Evolutionary conservation across 176 grass and related monocot species (phyloP).

Genomic region (Tuctoria greenei): DNA sequence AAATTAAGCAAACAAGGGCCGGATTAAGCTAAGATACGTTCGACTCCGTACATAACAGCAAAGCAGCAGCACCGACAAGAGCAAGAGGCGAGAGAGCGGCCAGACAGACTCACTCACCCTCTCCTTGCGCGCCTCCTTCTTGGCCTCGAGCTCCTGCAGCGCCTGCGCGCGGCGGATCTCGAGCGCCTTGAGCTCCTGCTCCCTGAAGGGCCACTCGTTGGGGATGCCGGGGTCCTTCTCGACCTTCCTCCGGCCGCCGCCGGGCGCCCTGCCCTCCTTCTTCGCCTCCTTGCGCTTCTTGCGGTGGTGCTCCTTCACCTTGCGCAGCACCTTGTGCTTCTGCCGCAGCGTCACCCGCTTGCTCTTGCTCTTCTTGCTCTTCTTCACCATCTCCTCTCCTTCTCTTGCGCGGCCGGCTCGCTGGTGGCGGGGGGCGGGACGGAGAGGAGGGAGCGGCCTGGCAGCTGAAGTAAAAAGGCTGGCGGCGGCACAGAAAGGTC

Average conservation of each 20-base stretch:
- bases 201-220: conserved; percentile 97
- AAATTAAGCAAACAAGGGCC: not conserved
- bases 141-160: conserved; percentile 75
- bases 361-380: conserved; percentile 98
- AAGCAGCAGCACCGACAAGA: not conserved
- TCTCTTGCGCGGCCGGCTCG: too few species aligned
- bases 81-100: not conserved
- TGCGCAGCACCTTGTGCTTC: conserved; percentile 86
- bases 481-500: too few species aligned
- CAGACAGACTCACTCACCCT: conserved; percentile 52
- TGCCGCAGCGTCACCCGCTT: conserved; percentile 69
- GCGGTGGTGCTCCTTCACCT: conserved; percentile 95
- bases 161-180: conserved; percentile 60
- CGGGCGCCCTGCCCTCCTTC: conserved; percentile 68
- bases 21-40: not conserved
- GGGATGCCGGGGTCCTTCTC: conserved; percentile 97
- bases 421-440: too few species aligned
- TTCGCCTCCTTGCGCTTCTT: conserved; percentile 89
- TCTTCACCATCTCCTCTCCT: conserved; percentile 64
- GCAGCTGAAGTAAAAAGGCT: too few species aligned
- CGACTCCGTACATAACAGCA: not conserved
- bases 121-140: conserved; percentile 87
- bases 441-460: too few species aligned
- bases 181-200: conserved; percentile 80
- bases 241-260: conserved; percentile 65